These are phyloP conservation scores for Lolium rigidum DNA, from an alignment of 176 grass and related monocot species.

Conservation along the genomic window DNA sequence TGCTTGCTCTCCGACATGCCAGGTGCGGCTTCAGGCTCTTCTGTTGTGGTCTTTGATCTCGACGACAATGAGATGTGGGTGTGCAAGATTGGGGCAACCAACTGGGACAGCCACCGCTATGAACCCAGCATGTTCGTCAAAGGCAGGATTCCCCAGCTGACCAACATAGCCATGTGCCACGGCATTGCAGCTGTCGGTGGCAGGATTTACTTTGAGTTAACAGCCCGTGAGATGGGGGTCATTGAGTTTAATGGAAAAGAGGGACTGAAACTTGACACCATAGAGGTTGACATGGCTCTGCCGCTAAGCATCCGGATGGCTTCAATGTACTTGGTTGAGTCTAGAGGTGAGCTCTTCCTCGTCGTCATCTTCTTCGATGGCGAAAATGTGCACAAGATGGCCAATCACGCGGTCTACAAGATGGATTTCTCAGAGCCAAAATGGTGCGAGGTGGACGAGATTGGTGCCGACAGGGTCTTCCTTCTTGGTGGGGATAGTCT, in stretches of 20 bases:
- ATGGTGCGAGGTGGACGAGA: constrained; percentile 19
- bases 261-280: not conserved
- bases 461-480: not conserved
- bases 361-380: not conserved
- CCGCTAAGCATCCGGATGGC: not conserved
- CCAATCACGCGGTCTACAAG: not conserved
- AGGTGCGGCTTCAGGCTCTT: not conserved
- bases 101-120: not conserved
- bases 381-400: not conserved
- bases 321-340: not conserved
- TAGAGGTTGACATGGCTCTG: not conserved
- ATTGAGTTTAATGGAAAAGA: not conserved
- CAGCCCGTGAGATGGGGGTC: not conserved
- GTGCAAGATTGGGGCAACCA: not conserved
- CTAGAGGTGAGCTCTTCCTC: not conserved
- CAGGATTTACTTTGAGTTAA: not conserved
- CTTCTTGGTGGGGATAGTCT: not conserved
- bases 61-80: not conserved
- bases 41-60: not conserved
- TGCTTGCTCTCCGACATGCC: not conserved
- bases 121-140: not conserved
- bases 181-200: not conserved
- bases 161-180: not conserved
- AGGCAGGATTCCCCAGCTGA: not conserved
- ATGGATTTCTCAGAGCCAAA: constrained; percentile 14